Evolutionary conservation across 2,329 filamentous ascomycete species (phyloP), one percentile per base, ranked within the genome.

Genomic region (Botryotinia globosa): DNA sequence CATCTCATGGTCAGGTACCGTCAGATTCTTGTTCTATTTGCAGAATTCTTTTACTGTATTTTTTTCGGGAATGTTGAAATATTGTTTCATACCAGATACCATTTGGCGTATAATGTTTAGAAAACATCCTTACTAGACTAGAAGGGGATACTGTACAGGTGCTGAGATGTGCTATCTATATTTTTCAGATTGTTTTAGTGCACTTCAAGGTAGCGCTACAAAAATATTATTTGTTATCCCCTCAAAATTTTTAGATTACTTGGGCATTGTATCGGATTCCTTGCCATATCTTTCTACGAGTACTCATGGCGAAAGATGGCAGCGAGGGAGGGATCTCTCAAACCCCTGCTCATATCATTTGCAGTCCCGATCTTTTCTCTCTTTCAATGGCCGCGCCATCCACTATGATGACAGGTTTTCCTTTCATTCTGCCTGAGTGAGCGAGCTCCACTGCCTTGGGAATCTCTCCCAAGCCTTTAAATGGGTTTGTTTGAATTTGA

Each of bases 401-500:
- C 20, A 89, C 83, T 18, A 89, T 77, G 44, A 88, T 83, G 34
- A 87, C 83, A 0, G 81, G 87, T 78, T 90, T 88, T 1, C 87
- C 86, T 74, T 84, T 82, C 77, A 88, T 83, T 80, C 85, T 85
- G 0, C 87, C 87, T 12, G 83, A 83, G 69, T 86, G 82, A 2
- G 87, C 85, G 71, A 86, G 77, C 45, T 85, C 81, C 6, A 87
- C 77, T 74, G 89, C 77, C 56, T 87, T 83, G 5, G 82, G 83
- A 22, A 89, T 84, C 74, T 85, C 84, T 4, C 85, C 82, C 25
- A 90, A 77, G 0, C 87, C 87, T 4, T 85, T 74, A 73, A 89
- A 89, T 1, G 83, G 73, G 71, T 86, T 87, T 22, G 84, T 87
- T 74, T 84, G 83, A 39, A 88, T 84, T 2, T 81, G 82, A 64